Base-by-base conservation (phyloP, 331 rosid genomes). In the Ulmus americana region DNA sequence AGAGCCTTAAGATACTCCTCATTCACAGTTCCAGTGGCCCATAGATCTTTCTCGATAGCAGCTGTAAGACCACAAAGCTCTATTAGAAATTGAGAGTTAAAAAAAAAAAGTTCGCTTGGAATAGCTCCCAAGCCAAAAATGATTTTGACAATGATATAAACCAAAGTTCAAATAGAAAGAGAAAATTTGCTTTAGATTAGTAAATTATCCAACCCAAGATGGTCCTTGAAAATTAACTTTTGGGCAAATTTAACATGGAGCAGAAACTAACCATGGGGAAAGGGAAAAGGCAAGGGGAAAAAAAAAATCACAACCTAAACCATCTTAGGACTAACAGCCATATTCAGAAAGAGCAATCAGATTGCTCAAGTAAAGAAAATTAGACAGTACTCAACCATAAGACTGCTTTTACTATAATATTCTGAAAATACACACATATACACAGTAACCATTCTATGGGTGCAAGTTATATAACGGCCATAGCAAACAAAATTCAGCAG, bases 1-100 rank as follows among this genome's bases (percentile, higher is more conserved):
- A 94, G 82, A 74, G 99, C 95, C 76, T 84, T 94, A 79, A 94
- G 78, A 71, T 94, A 94, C 83, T 94, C 99, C 43, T 94, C 99
- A 55, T 90, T 90, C 69, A 94, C 97, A 48, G 84, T 90, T 76
- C 97, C 99, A 45, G 82, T 74, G 51, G 95, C 91, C 99, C 99
- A 90, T 74, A 94, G 75, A 79, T 94, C 97, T 76, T 94, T 94
- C 65, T 94, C 98, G 47, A 94, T 87, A 45, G 95, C 94, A 68
- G 97, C 98, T 94, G 76, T 80, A 72, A 76, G 74, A 71, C 58
- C 66, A 76, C 43, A 53, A 45, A 59, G 63, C 45, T 16, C 3
- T 6, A 12, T 63, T 38, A 62, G 55, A 57, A 39, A 38, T 46
- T 55, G 14, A 11, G 12, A 46, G 7, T 10, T 39, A 51, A 44